Percentiles rank a stretch among this genome's conserved stretches.
phyloP scores from a whole-genome alignment of 2,329 filamentous ascomycete genomes.

The Esteya vermicola region DNA sequence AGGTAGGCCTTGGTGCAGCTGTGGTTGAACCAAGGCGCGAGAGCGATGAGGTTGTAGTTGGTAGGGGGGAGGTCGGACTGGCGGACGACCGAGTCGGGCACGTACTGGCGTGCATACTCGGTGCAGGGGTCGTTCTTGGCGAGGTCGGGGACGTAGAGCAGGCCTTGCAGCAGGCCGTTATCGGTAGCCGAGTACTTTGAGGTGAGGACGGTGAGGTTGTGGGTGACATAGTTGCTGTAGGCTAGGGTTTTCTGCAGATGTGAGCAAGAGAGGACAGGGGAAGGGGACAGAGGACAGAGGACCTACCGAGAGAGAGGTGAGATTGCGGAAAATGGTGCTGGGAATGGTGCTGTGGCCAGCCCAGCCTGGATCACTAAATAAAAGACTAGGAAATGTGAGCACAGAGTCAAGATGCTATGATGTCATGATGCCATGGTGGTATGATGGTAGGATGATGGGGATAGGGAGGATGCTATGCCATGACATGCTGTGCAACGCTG shows the following conservation, averaged over 20 bases:
- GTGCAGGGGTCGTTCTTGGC: constrained; percentile 43
- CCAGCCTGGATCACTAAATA: constrained; percentile 47
- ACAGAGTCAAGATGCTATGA: too few relatives aligned
- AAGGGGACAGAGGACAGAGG: background rate
- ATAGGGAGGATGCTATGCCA: background rate
- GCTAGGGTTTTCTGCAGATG: constrained; percentile 26
- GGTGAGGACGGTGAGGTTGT: constrained; percentile 64
- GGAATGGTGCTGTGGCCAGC: constrained; percentile 32
- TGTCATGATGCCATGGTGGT: too few relatives aligned
- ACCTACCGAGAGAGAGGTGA: constrained; percentile 41
- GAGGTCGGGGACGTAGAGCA: constrained; percentile 75
- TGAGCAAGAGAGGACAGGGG: background rate
- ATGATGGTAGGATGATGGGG: background rate
- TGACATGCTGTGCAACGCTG: background rate
- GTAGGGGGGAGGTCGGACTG: constrained; percentile 51
- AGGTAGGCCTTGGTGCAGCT: constrained; percentile 65
- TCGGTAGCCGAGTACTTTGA: constrained; percentile 45
- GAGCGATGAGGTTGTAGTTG: constrained; percentile 61
- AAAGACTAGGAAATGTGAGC: constrained; percentile 25
- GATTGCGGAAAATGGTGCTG: constrained; percentile 40
- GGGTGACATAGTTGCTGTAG: constrained; percentile 34
- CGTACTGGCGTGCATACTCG: constrained; percentile 44
- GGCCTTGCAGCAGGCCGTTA: constrained; percentile 54
- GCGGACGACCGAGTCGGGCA: constrained; percentile 64
- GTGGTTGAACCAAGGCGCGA: constrained; percentile 73